These are phyloP conservation scores for Theileria orientalis DNA, from an alignment of 169 alveolate species.

Conservation along the genomic window DNA sequence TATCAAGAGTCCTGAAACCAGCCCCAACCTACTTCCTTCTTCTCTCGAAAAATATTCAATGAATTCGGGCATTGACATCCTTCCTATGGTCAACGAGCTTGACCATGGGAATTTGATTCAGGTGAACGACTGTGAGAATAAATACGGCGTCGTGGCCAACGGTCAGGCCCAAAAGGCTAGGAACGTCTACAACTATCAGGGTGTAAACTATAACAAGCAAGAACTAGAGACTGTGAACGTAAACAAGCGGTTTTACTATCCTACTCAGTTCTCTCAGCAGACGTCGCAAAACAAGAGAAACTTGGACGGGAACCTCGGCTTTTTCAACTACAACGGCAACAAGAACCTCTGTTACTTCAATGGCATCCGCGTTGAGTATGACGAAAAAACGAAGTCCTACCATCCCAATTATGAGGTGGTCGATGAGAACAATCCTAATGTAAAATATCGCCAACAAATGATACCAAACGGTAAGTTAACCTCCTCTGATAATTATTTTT, in stretches of 20 bases:
- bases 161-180: background rate
- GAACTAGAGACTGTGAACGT: background rate
- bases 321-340: background rate
- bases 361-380: background rate
- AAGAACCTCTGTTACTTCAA: background rate
- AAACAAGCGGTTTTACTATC: background rate
- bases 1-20: constrained; percentile 5
- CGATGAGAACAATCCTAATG: background rate
- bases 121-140: background rate
- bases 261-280: background rate
- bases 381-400: constrained; percentile 8
- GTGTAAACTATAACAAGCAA: background rate
- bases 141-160: background rate
- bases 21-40: constrained; percentile 2
- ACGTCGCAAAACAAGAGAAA: background rate
- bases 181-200: background rate
- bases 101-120: background rate
- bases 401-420: constrained; percentile 18
- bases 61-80: background rate
- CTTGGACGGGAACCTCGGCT: background rate
- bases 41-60: background rate
- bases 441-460: background rate
- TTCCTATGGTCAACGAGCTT: background rate
- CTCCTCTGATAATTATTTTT: background rate
- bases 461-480: constrained; percentile 1